Percentiles rank a stretch among this genome's conserved stretches.
Conservation (phyloP, 495 filamentous ascomycete genomes). For the Chaetomium fimeti region DNA sequence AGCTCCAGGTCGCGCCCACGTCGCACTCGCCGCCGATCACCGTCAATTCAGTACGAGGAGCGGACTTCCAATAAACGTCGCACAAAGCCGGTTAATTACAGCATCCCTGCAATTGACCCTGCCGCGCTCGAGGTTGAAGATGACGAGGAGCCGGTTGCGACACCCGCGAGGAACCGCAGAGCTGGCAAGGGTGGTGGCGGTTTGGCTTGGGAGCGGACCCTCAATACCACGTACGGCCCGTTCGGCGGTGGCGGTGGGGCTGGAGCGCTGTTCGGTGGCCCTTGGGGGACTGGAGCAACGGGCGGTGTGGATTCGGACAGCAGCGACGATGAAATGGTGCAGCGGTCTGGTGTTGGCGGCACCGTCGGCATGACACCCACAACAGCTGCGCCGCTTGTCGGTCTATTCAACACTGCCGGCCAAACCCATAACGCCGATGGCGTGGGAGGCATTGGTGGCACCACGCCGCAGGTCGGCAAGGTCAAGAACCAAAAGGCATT, state of each 20-base stretch:
- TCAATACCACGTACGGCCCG: slow-evolving; percentile 85
- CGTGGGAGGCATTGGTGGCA: slow-evolving; percentile 56
- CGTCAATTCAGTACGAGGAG: slow-evolving; percentile 58
- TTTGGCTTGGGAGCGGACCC: slow-evolving; percentile 64
- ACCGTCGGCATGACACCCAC: slow-evolving; percentile 75
- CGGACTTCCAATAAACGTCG: slow-evolving; percentile 40
- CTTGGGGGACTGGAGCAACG: slow-evolving; percentile 71
- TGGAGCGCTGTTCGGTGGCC: slow-evolving; percentile 69
- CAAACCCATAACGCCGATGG: slow-evolving; percentile 51
- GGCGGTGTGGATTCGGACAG: slow-evolving; percentile 90
- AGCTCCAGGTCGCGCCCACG: slow-evolving; percentile 49
- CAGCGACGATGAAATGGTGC: slow-evolving; percentile 83
- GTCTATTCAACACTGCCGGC: slow-evolving; percentile 31
- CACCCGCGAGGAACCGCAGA: slow-evolving; percentile 65
- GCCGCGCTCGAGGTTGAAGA: slow-evolving; percentile 65
- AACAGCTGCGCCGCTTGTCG: slow-evolving; percentile 54
- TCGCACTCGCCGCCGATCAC: slow-evolving; percentile 53
- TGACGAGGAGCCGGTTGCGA: slow-evolving; percentile 57
- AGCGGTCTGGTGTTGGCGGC: slow-evolving; percentile 58
- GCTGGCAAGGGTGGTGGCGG: slow-evolving; percentile 53
- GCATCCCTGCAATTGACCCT: slow-evolving; percentile 71
- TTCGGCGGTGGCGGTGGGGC: slow-evolving; percentile 81
- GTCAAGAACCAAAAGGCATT: slow-evolving; percentile 73
- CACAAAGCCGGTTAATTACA: slow-evolving; percentile 48
- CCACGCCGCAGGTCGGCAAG: slow-evolving; percentile 84